These are phyloP conservation scores for Penicillium taxi DNA, from an alignment of 495 filamentous ascomycete genomes.

Conservation along the genomic window DNA sequence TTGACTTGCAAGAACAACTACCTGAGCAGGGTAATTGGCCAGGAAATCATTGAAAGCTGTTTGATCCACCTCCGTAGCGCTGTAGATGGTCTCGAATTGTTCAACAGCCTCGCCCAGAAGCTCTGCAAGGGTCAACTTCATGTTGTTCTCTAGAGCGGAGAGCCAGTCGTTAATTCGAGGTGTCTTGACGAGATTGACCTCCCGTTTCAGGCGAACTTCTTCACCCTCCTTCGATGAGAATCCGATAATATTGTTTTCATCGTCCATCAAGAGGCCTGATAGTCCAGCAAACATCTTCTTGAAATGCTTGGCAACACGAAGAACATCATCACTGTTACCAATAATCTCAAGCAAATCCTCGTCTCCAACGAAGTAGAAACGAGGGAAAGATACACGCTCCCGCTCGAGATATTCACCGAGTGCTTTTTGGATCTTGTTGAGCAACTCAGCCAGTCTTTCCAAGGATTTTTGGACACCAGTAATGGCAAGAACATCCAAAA, in stretches of 20 bases:
- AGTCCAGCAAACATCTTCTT: constrained; percentile 99
- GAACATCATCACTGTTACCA: constrained; percentile 94
- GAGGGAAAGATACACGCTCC: constrained; percentile 90
- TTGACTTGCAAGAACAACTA: constrained; percentile 93
- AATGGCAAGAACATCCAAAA: constrained; percentile 92
- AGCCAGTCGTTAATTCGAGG: constrained; percentile 99
- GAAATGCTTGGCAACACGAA: constrained; percentile 94
- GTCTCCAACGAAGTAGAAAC: constrained; percentile 99
- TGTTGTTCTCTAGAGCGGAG: constrained; percentile 76
- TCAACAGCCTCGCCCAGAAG: constrained; percentile 78
- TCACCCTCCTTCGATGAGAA: constrained; percentile 96
- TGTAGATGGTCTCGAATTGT: constrained; percentile 61
- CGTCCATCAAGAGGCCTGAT: constrained; percentile 81
- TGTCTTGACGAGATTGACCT: constrained; percentile 84
- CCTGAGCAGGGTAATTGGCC: constrained; percentile 76
- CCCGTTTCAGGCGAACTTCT: constrained; percentile 74
- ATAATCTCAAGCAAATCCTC: constrained; percentile 99
- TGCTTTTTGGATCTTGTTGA: constrained; percentile 99
- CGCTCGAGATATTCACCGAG: constrained; percentile 97
- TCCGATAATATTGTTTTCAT: constrained; percentile 77
- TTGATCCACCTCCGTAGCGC: constrained; percentile 54
- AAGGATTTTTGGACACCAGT: constrained; percentile 90
- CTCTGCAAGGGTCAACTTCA: constrained; percentile 91
- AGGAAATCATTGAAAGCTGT: constrained; percentile 68
- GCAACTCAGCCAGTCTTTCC: constrained; percentile 84